These are phyloP conservation scores for Erysimum cheiranthoides DNA, from an alignment of 345 rosid genomes.

Conservation along the genomic window DNA sequence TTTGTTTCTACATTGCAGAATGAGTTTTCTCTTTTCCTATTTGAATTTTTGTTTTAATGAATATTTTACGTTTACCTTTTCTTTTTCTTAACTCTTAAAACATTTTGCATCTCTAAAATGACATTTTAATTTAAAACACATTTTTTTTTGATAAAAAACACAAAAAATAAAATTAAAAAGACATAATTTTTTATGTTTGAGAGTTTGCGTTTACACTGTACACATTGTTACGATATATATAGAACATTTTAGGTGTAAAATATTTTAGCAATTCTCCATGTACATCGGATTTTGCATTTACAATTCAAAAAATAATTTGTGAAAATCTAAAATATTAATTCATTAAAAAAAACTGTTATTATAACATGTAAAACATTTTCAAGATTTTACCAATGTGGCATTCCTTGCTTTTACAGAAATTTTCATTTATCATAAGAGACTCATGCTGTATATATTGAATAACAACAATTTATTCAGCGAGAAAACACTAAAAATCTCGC, in stretches of 20 bases:
- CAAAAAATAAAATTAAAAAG: too few relatives aligned
- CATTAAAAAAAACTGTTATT: too few relatives aligned
- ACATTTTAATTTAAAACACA: too few relatives aligned
- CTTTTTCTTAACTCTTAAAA: not conserved
- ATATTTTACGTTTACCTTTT: not conserved
- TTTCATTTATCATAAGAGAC: not conserved
- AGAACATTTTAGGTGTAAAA: not conserved
- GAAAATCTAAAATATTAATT: not conserved
- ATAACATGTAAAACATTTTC: too few relatives aligned
- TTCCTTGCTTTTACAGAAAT: not conserved
- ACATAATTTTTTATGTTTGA: not conserved
- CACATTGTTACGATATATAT: not conserved
- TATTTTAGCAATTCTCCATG: not conserved
- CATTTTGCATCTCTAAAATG: too few relatives aligned
- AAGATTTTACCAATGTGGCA: too few relatives aligned
- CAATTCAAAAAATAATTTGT: not conserved
- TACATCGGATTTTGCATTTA: not conserved
- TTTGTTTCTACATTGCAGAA: conserved; percentile 4
- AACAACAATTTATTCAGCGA: not conserved
- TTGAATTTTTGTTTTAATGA: not conserved
- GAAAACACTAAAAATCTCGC: not conserved
- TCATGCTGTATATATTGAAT: not conserved
- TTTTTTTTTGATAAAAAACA: too few relatives aligned
- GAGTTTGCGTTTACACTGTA: not conserved
- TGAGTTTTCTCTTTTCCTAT: not conserved